Percentiles rank a stretch among this genome's conserved stretches.
phyloP scores from a whole-genome alignment of 495 filamentous ascomycete species.

The Penicillium verhagenii region DNA sequence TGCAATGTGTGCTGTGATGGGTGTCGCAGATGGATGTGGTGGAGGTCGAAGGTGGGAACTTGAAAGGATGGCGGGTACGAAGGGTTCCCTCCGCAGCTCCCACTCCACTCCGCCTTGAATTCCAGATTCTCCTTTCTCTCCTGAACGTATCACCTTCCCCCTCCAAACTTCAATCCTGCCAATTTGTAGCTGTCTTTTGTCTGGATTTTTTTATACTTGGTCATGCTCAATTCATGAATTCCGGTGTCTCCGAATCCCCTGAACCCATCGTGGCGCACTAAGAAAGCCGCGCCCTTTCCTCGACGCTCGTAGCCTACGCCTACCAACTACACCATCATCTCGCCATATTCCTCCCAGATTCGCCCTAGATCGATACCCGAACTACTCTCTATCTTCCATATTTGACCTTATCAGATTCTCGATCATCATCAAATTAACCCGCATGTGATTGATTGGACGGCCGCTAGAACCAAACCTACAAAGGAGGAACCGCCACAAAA shows the following conservation, averaged over 20 bases:
- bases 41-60: slow-evolving; percentile 14
- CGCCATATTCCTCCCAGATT: background rate
- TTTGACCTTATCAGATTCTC: background rate
- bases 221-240: slow-evolving; percentile 21
- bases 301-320: background rate
- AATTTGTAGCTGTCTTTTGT: background rate
- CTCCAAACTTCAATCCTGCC: slow-evolving; percentile 1
- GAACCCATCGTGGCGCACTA: slow-evolving; percentile 17
- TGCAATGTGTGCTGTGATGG: slow-evolving; percentile 1
- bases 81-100: slow-evolving; percentile 26
- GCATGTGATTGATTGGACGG: slow-evolving; percentile 18
- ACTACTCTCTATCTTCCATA: background rate
- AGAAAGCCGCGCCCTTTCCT: slow-evolving; percentile 23
- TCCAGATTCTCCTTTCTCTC: slow-evolving; percentile 11
- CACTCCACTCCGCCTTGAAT: slow-evolving; percentile 22
- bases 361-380: background rate
- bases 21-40: slow-evolving; percentile 4
- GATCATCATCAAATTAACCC: slow-evolving; percentile 4
- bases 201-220: slow-evolving; percentile 2
- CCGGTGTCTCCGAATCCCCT: slow-evolving; percentile 14
- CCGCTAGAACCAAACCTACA: slow-evolving; percentile 4
- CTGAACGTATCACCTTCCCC: slow-evolving; percentile 2
- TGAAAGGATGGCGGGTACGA: background rate
- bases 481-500: slow-evolving; percentile 8
- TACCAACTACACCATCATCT: background rate